phyloP scores from a whole-genome alignment of 208 protist genomes.

The Wallacemonas sp. region DNA sequence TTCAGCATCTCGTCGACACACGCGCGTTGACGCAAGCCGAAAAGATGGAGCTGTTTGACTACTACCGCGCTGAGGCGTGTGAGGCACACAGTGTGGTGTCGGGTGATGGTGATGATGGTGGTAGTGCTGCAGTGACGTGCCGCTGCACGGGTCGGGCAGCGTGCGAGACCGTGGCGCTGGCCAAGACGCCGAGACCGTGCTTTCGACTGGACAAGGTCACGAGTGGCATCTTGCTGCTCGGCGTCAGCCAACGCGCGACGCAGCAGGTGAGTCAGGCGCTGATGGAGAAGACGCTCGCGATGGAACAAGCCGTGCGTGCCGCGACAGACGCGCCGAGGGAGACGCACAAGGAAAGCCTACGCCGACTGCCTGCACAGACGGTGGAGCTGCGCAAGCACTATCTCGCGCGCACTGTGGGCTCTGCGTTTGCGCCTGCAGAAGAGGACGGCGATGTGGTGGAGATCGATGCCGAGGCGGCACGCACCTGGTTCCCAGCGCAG shows the following conservation, averaged over 20 bases:
- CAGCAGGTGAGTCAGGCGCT: slow-evolving; percentile 49
- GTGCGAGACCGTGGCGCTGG: slow-evolving; percentile 29
- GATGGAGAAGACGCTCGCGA: slow-evolving; percentile 64
- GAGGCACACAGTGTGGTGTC: too few species aligned
- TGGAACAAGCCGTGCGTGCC: slow-evolving; percentile 42
- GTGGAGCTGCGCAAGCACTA: slow-evolving; percentile 39
- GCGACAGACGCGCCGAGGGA: background rate
- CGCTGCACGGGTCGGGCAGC: background rate
- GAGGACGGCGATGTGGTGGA: background rate
- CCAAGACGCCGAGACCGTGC: slow-evolving; percentile 66
- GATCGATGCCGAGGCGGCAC: background rate
- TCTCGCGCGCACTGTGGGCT: slow-evolving; percentile 25
- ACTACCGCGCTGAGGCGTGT: slow-evolving; percentile 40
- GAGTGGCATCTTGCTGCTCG: slow-evolving; percentile 80
- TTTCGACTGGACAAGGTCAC: slow-evolving; percentile 90
- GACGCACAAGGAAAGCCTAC: background rate
- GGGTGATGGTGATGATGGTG: background rate
- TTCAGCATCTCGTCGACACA: slow-evolving; percentile 78
- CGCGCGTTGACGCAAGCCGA: slow-evolving; percentile 36
- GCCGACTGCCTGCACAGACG: background rate
- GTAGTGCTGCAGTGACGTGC: background rate
- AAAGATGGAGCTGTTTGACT: slow-evolving; percentile 56
- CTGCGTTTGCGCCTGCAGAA: background rate
- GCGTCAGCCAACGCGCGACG: slow-evolving; percentile 48
- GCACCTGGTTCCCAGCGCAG: slow-evolving; percentile 3